These are phyloP conservation scores for Mycena vulgaris DNA, from an alignment of 768 basidiomycete genomes.

Conservation along the genomic window DNA sequence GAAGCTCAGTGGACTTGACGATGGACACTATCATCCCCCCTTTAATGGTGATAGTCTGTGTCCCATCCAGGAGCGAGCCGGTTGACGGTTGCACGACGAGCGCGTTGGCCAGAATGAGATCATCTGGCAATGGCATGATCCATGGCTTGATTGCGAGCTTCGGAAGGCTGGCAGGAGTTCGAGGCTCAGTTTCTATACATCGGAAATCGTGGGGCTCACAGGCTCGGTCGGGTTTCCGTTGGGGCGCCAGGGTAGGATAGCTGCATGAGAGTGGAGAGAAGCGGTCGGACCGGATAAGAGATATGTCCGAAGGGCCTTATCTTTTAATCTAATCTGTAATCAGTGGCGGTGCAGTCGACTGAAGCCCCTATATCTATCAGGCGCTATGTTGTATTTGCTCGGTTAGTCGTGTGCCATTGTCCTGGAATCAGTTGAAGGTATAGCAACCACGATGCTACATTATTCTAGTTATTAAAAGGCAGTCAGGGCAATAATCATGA, in stretches of 20 bases:
- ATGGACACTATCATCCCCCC: conserved; percentile 47
- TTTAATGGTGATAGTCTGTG: conserved; percentile 46
- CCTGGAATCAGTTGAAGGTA: too few relatives aligned
- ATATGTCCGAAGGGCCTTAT: too few relatives aligned
- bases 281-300: not conserved
- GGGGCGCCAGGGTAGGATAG: conserved; percentile 30
- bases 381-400: too few relatives aligned
- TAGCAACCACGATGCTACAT: too few relatives aligned
- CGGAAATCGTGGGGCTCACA: conserved; percentile 2
- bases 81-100: conserved; percentile 51
- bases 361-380: too few relatives aligned
- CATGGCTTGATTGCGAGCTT: conserved; percentile 56
- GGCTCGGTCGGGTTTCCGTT: conserved; percentile 37
- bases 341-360: too few relatives aligned
- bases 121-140: conserved; percentile 42
- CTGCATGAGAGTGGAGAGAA: conserved; percentile 4
- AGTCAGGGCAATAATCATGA: too few relatives aligned
- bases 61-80: conserved; percentile 42
- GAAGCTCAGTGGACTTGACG: conserved; percentile 33
- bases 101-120: conserved; percentile 50
- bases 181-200: too few relatives aligned
- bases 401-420: too few relatives aligned
- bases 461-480: too few relatives aligned
- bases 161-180: conserved; percentile 37
- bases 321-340: too few relatives aligned